Percentiles rank a stretch among this genome's conserved stretches.
Evolutionary conservation across 202 grass and related monocot species (phyloP).

Genomic region (Bolboschoenoplectus hybrid): DNA sequence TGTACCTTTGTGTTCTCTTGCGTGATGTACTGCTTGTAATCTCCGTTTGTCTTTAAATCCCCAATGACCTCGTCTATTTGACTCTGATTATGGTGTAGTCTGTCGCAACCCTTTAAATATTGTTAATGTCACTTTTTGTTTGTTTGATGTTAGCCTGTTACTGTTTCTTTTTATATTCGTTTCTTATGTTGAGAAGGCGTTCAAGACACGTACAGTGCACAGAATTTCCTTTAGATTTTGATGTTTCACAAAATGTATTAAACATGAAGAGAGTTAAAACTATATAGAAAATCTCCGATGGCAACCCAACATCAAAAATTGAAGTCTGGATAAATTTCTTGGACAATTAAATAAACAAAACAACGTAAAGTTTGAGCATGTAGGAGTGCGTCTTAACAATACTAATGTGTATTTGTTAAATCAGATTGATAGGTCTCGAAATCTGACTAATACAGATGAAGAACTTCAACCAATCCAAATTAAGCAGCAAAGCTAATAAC

Average conservation of each 20-base stretch:
- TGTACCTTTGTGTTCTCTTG: slow-evolving; percentile 22
- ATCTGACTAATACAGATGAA: not conserved
- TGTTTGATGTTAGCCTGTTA: not conserved
- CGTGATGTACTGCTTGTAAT: slow-evolving; percentile 31
- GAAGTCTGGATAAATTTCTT: not conserved
- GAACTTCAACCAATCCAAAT: not conserved
- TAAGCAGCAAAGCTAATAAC: not conserved
- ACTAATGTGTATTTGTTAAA: not conserved
- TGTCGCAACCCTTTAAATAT: not conserved
- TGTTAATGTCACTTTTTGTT: not conserved
- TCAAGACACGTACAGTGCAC: not conserved
- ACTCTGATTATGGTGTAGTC: slow-evolving; percentile 44
- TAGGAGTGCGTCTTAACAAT: not conserved
- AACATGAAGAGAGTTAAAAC: not conserved
- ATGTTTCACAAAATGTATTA: not conserved
- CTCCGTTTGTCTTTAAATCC: slow-evolving; percentile 44
- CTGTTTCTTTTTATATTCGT: not conserved
- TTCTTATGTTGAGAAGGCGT: not conserved
- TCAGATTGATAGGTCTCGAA: not conserved
- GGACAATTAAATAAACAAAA: not conserved
- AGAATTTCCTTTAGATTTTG: not conserved
- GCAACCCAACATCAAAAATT: not conserved
- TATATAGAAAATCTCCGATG: not conserved
- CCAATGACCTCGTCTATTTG: slow-evolving; percentile 63
- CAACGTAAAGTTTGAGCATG: not conserved